Conservation (phyloP, 306 rosid genomes). For the Hippophae rhamnoides region DNA sequence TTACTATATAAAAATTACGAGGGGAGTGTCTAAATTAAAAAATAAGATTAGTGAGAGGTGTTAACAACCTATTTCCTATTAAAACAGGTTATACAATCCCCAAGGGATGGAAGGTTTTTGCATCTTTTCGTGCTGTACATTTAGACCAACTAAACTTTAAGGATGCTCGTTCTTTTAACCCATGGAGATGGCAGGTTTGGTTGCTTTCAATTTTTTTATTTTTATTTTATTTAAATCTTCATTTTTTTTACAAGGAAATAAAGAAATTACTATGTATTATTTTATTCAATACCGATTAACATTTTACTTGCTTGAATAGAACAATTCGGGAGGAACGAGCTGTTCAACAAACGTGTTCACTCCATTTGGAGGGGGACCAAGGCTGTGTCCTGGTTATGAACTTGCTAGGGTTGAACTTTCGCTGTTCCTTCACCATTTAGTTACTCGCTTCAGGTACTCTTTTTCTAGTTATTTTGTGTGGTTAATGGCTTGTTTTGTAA, state of each 20-base stretch:
- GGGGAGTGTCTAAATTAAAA: no score
- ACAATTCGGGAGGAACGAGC: constrained; percentile 29
- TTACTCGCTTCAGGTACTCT: constrained; percentile 64
- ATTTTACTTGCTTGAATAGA: constrained; percentile 28
- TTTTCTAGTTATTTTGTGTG: no score
- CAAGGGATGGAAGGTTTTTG: constrained; percentile 88
- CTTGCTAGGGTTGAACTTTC: constrained; percentile 90
- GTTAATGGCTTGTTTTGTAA: no score
- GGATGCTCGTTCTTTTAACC: constrained; percentile 86
- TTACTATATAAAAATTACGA: no score
- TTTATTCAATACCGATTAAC: neutral
- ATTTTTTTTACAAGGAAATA: no score
- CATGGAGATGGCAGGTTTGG: constrained; percentile 87
- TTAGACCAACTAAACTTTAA: constrained; percentile 65
- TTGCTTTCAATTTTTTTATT: neutral
- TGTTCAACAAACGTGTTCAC: constrained; percentile 43
- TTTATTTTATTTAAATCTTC: neutral
- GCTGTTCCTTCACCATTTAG: constrained; percentile 74
- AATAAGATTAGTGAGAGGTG: no score
- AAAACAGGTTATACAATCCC: constrained; percentile 76
- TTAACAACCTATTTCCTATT: no score
- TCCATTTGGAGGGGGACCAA: constrained; percentile 90
- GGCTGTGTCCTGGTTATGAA: constrained; percentile 87
- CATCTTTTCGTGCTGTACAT: constrained; percentile 89
- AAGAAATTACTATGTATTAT: neutral